Conservation (phyloP, 306 rosid genomes). For the Hippophae rhamnoides region DNA sequence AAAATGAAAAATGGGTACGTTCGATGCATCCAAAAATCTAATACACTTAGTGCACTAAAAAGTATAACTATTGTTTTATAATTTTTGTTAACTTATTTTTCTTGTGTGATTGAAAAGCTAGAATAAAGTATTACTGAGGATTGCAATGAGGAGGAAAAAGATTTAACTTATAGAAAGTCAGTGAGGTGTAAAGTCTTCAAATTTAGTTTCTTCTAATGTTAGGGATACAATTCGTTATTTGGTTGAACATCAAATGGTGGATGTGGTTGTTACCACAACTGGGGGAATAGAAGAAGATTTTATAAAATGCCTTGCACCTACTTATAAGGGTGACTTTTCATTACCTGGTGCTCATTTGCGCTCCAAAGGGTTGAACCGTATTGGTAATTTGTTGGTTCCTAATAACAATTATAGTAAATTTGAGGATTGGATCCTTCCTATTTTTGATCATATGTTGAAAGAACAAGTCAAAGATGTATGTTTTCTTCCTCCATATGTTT, state of each 20-base stretch:
- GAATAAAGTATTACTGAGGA: slow-evolving; percentile 53
- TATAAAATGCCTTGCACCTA: slow-evolving; percentile 88
- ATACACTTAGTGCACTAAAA: no score
- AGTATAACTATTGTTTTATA: background rate
- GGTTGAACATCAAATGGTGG: slow-evolving; percentile 80
- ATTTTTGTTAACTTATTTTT: background rate
- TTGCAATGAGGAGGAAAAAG: slow-evolving; percentile 48
- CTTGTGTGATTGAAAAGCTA: slow-evolving; percentile 37
- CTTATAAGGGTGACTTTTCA: slow-evolving; percentile 71
- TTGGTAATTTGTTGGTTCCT: slow-evolving; percentile 89
- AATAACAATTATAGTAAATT: slow-evolving; percentile 85
- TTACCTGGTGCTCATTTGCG: slow-evolving; percentile 64
- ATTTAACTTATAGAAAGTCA: slow-evolving; percentile 35
- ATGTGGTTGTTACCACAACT: slow-evolving; percentile 82
- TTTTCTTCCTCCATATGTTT: background rate
- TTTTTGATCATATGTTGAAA: slow-evolving; percentile 79
- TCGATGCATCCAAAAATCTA: no score
- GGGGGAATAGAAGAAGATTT: slow-evolving; percentile 96
- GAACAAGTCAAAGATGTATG: slow-evolving; percentile 66
- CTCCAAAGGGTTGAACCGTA: slow-evolving; percentile 85
- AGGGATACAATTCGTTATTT: slow-evolving; percentile 76
- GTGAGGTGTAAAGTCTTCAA: slow-evolving; percentile 76
- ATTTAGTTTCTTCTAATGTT: slow-evolving; percentile 86
- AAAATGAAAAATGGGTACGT: no score
- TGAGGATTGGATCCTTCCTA: slow-evolving; percentile 93